Percentiles rank a stretch among this genome's conserved stretches.
These are phyloP conservation scores for Cladophialophora psammophila DNA, from an alignment of 2,329 filamentous ascomycete species.

Conservation along the genomic window DNA sequence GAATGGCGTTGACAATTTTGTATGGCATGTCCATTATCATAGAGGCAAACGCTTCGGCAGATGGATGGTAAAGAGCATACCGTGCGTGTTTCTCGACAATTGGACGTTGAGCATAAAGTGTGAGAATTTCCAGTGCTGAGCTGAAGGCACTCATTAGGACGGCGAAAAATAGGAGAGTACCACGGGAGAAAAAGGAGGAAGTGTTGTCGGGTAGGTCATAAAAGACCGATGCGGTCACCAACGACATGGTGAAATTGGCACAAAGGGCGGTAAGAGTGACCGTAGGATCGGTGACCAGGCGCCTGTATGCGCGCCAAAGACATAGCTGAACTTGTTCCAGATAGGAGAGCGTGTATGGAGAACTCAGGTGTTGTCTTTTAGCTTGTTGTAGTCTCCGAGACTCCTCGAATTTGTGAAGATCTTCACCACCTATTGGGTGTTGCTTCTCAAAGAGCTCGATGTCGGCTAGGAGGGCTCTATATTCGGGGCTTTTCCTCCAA, in stretches of 20 bases:
- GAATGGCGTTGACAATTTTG: conserved; percentile 73
- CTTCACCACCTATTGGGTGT: conserved; percentile 53
- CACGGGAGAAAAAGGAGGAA: conserved; percentile 68
- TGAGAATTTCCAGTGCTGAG: conserved; percentile 73
- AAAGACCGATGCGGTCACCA: conserved; percentile 71
- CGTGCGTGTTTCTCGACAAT: conserved; percentile 90
- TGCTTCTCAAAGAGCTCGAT: conserved; percentile 54
- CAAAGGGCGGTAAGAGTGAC: conserved; percentile 70
- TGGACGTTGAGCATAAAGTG: conserved; percentile 82
- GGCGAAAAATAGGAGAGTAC: conserved; percentile 69
- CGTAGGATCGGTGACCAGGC: conserved; percentile 69
- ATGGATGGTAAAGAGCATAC: conserved; percentile 89
- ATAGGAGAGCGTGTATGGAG: conserved; percentile 65
- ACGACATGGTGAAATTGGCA: conserved; percentile 60
- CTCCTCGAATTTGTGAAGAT: conserved; percentile 50
- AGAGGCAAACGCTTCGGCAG: conserved; percentile 84
- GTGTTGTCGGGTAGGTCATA: conserved; percentile 68
- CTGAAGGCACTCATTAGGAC: conserved; percentile 69
- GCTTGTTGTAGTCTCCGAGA: conserved; percentile 55
- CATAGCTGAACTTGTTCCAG: conserved; percentile 63
- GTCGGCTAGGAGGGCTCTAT: conserved; percentile 51
- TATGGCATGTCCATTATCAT: conserved; percentile 87
- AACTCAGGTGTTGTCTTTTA: conserved; percentile 56
- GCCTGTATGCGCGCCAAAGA: conserved; percentile 68
- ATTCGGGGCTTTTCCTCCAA: conserved; percentile 63